Conservation (phyloP, 371 early-diverging fungal genomes). For the Mortierella sp. region DNA sequence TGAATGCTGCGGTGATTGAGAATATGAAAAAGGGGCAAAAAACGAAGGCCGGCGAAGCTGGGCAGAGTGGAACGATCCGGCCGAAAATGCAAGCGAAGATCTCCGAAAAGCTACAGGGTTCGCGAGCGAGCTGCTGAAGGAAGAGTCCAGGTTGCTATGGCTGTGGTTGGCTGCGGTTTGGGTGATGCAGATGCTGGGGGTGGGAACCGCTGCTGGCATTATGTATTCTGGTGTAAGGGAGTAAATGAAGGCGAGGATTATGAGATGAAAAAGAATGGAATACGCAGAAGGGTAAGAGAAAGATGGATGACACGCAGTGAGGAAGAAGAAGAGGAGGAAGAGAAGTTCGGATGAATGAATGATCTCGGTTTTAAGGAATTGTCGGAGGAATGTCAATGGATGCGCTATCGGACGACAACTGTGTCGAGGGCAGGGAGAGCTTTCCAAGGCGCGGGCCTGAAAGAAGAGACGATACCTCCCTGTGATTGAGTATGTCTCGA, state of each 20-base stretch:
- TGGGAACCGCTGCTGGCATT: slow-evolving; percentile 37
- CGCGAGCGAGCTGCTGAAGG: slow-evolving; percentile 15
- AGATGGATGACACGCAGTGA: not conserved
- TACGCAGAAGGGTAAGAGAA: not conserved
- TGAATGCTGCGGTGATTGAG: slow-evolving; percentile 40
- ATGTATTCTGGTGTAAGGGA: slow-evolving; percentile 6
- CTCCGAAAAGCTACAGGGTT: slow-evolving; percentile 23
- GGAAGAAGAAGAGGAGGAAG: not conserved
- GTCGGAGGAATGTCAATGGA: no score
- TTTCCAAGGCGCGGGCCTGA: no score
- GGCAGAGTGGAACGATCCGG: slow-evolving; percentile 39
- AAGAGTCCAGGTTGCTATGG: slow-evolving; percentile 7
- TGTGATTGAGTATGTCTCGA: no score
- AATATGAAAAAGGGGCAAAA: slow-evolving; percentile 45
- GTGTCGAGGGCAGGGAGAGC: no score
- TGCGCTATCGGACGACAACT: no score
- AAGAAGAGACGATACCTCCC: no score
- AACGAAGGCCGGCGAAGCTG: slow-evolving; percentile 47
- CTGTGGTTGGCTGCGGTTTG: slow-evolving; percentile 6
- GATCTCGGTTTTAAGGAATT: not conserved
- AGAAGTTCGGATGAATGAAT: not conserved
- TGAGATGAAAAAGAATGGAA: not conserved
- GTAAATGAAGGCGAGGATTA: slow-evolving; percentile 1
- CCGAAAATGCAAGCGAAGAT: slow-evolving; percentile 22
- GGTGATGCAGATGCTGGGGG: slow-evolving; percentile 45